Evolutionary conservation across 139 green algal genomes (phyloP).

Genomic region (Chlorella sp.): DNA sequence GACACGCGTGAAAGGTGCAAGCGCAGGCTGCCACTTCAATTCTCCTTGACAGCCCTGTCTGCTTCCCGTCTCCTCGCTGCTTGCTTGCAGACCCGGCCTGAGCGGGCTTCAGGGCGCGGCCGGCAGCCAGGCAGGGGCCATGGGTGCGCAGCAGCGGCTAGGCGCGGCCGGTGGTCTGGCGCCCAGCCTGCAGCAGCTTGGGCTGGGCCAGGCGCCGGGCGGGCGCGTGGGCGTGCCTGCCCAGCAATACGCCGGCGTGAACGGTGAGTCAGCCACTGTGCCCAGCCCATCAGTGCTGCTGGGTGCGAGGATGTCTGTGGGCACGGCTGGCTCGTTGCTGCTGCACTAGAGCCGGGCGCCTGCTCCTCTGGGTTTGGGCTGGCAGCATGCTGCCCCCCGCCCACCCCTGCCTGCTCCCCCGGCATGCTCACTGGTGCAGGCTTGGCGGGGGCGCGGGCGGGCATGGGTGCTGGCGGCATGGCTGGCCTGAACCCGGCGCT

Average conservation of each 20-base stretch:
- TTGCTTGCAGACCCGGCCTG: constrained; percentile 34
- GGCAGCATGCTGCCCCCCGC: too few species aligned
- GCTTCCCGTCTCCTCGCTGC: not conserved
- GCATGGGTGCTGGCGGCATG: constrained; percentile 9
- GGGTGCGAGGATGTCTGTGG: too few species aligned
- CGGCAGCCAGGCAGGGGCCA: constrained; percentile 14
- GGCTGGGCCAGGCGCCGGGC: constrained; percentile 11
- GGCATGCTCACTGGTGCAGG: not conserved
- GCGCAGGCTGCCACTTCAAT: not conserved
- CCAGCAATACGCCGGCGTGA: constrained; percentile 28
- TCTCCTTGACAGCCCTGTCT: too few species aligned
- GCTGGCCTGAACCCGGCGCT: constrained; percentile 26
- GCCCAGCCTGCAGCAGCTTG: constrained; percentile 32
- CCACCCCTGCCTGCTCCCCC: too few species aligned
- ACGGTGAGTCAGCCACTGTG: not conserved
- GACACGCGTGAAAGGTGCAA: not conserved
- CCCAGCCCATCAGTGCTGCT: not conserved
- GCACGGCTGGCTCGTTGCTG: too few species aligned
- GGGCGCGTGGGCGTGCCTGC: constrained; percentile 13
- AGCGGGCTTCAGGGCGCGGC: constrained; percentile 17
- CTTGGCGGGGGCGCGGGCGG: not conserved
- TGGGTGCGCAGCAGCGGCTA: constrained; percentile 40
- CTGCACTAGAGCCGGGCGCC: too few species aligned
- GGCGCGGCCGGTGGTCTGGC: not conserved
- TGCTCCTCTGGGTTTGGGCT: too few species aligned